Percentiles rank a stretch among this genome's conserved stretches.
These are phyloP conservation scores for Hypoxylon lenormandii DNA, from an alignment of 495 filamentous ascomycete species.

Conservation along the genomic window DNA sequence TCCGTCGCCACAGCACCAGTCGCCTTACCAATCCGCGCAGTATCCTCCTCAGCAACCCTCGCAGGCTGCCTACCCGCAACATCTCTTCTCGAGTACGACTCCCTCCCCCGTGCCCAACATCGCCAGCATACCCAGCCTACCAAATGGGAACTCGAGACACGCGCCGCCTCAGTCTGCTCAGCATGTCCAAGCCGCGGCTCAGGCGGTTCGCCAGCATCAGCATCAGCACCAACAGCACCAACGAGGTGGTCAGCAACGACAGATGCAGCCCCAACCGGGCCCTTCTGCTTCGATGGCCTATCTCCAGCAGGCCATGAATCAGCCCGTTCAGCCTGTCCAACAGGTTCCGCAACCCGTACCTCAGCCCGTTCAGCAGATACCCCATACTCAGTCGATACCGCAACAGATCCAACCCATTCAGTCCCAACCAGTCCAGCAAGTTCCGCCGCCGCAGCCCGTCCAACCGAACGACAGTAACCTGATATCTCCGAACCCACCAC, in stretches of 20 bases:
- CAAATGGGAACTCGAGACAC: conserved; percentile 56
- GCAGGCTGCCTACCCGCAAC: conserved; percentile 48
- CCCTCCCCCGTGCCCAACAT: conserved; percentile 55
- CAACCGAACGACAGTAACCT: conserved; percentile 51
- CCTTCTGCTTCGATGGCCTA: conserved; percentile 44
- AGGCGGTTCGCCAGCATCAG: conserved; percentile 49
- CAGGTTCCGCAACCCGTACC: conserved; percentile 47
- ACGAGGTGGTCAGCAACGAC: conserved; percentile 38
- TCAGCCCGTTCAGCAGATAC: conserved; percentile 49
- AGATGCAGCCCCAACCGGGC: conserved; percentile 48
- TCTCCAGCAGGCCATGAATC: conserved; percentile 52
- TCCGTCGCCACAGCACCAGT: conserved; percentile 57
- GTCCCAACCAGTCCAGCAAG: conserved; percentile 48
- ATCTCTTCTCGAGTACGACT: conserved; percentile 54
- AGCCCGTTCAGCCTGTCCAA: conserved; percentile 49
- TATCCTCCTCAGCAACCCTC: conserved; percentile 55
- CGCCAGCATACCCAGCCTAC: conserved; percentile 49
- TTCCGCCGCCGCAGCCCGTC: conserved; percentile 15
- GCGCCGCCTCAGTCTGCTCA: conserved; percentile 51
- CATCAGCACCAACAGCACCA: conserved; percentile 49
- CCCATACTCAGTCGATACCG: conserved; percentile 48
- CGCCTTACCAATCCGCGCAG: conserved; percentile 58
- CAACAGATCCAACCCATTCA: conserved; percentile 51
- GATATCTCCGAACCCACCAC: conserved; percentile 48
- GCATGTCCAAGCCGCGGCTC: conserved; percentile 56